A percentile compares a stretch with the other conserved stretches of the same genome.
phyloP scores from a whole-genome alignment of 306 rosid species.

The Trifolium fragiferum region DNA sequence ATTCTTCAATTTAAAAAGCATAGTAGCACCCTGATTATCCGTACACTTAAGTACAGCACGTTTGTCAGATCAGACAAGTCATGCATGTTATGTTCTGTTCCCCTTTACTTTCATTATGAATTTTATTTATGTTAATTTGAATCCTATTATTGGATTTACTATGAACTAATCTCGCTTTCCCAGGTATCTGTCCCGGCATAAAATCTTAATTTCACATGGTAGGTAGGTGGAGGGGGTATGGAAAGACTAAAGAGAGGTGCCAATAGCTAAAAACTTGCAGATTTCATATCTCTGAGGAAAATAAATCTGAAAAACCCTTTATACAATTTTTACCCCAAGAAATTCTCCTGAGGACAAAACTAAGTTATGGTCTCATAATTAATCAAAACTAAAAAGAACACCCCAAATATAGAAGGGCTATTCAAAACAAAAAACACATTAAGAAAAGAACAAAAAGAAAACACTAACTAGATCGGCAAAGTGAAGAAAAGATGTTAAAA shows the following conservation, averaged over 20 bases:
- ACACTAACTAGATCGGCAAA: background rate
- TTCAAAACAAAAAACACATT: background rate
- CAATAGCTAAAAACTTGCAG: background rate
- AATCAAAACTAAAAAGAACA: slow-evolving; percentile 19
- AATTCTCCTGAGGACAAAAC: slow-evolving; percentile 46
- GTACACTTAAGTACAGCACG: slow-evolving; percentile 4
- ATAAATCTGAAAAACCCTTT: slow-evolving; percentile 49
- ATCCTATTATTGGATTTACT: background rate
- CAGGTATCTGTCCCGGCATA: slow-evolving; percentile 15
- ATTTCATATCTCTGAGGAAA: slow-evolving; percentile 45
- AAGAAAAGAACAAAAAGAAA: background rate
- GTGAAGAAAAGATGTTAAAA: slow-evolving; percentile 61
- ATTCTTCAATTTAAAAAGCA: slow-evolving; percentile 6
- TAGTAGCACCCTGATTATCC: background rate
- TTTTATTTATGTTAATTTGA: background rate
- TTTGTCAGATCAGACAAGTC: slow-evolving; percentile 21
- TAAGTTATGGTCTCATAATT: slow-evolving; percentile 51
- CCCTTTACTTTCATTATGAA: background rate
- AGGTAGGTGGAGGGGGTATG: slow-evolving; percentile 15
- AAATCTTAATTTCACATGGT: slow-evolving; percentile 18
- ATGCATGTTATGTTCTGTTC: slow-evolving; percentile 6
- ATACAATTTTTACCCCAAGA: slow-evolving; percentile 52
- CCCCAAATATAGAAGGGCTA: slow-evolving; percentile 42
- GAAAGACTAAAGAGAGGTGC: background rate
- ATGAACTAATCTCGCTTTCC: background rate